Evolutionary conservation across 2,329 filamentous ascomycete genomes (phyloP).

Genomic region (Fonsecaea monophora): DNA sequence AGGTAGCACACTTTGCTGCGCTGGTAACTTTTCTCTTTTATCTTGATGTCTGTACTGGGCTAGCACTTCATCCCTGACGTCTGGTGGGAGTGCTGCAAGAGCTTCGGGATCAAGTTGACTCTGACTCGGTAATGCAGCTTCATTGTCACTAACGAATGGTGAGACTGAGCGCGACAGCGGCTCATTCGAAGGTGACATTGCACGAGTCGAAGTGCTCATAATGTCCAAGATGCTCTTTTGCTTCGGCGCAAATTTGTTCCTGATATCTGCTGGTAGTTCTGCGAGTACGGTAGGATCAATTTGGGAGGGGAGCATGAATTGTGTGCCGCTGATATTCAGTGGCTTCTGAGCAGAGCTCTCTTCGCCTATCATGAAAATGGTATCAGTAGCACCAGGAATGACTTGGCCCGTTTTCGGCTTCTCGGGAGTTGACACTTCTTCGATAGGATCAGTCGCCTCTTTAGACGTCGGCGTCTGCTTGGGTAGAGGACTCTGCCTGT

Average conservation of each 20-base stretch:
- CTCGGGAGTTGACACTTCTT: conserved; percentile 55
- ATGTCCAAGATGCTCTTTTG: conserved; percentile 43
- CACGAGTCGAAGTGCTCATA: conserved; percentile 18
- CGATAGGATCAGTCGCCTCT: conserved; percentile 55
- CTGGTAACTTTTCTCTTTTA: conserved; percentile 45
- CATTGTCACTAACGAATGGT: conserved; percentile 44
- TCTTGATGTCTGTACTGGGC: conserved; percentile 67
- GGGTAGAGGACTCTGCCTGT: conserved; percentile 6
- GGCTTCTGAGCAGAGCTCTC: conserved; percentile 46
- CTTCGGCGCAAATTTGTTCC: conserved; percentile 73
- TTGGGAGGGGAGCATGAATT: conserved; percentile 86
- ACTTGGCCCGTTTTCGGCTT: conserved; percentile 43
- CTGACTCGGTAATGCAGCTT: conserved; percentile 61
- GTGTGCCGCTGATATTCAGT: conserved; percentile 82
- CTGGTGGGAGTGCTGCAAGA: conserved; percentile 80
- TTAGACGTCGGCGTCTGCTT: conserved; percentile 36
- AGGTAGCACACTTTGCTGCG: conserved; percentile 55
- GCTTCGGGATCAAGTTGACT: conserved; percentile 86
- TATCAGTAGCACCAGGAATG: conserved; percentile 39
- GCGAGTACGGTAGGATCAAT: conserved; percentile 81
- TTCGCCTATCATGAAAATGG: conserved; percentile 39
- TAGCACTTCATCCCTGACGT: conserved; percentile 83
- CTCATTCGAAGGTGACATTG: conserved; percentile 17
- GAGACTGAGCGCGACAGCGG: conserved; percentile 46
- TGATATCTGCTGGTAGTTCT: conserved; percentile 83